Evolutionary conservation across 2,329 filamentous ascomycete genomes (phyloP).

Genomic region (Stemphylium beticola): DNA sequence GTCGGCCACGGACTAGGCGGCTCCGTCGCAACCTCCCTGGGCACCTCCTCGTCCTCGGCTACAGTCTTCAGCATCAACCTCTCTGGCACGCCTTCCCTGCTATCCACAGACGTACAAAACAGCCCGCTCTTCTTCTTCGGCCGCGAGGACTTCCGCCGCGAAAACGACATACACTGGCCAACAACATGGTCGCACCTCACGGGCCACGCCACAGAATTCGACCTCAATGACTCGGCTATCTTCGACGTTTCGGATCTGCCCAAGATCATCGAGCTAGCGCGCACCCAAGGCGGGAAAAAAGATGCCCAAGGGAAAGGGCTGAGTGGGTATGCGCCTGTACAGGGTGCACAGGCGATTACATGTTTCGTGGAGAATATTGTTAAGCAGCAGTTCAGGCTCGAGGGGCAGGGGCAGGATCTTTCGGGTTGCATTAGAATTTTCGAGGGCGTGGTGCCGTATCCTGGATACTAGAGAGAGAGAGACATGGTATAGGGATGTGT

Average conservation of each 20-base stretch:
- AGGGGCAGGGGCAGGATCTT: neutral
- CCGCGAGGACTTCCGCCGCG: conserved; percentile 82
- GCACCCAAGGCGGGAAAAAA: conserved; percentile 9
- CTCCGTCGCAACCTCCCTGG: conserved; percentile 27
- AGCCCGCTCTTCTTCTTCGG: conserved; percentile 36
- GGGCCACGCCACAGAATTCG: conserved; percentile 29
- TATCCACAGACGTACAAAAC: conserved; percentile 6
- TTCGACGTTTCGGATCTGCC: conserved; percentile 37
- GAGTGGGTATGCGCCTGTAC: conserved; percentile 2
- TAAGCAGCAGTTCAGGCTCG: conserved; percentile 7
- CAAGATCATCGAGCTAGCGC: conserved; percentile 21
- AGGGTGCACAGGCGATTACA: conserved; percentile 15
- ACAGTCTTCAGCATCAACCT: conserved; percentile 31
- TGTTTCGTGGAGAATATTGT: conserved; percentile 29
- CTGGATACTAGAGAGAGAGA: neutral
- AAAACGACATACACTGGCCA: conserved; percentile 89
- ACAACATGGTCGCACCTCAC: conserved; percentile 59
- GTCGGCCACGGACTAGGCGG: conserved; percentile 42
- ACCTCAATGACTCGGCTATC: conserved; percentile 23
- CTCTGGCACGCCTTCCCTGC: conserved; percentile 25
- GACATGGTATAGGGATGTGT: too few relatives aligned
- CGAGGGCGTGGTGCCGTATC: conserved; percentile 4
- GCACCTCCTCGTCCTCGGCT: neutral
- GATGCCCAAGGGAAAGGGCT: conserved; percentile 5
- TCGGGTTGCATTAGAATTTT: conserved; percentile 17